A percentile compares a stretch with the other conserved stretches of the same genome.
phyloP scores from a whole-genome alignment of 2,329 filamentous ascomycete species.

The Podosphaera leucotricha region DNA sequence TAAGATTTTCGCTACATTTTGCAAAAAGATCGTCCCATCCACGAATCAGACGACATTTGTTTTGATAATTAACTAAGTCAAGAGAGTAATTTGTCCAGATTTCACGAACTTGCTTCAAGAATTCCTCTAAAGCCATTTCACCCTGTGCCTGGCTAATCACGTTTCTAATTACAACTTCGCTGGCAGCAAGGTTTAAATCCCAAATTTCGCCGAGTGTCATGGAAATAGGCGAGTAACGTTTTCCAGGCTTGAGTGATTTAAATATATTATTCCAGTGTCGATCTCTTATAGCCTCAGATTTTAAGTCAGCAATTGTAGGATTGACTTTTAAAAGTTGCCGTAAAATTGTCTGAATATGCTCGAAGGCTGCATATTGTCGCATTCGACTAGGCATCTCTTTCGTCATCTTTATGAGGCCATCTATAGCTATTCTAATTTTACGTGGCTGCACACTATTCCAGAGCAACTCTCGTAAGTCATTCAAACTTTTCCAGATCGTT shows the following conservation, averaged over 20 bases:
- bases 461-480: constrained; percentile 73
- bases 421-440: constrained; percentile 73
- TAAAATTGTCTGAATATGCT: constrained; percentile 83
- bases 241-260: constrained; percentile 78
- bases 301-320: constrained; percentile 64
- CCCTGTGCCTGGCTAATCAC: constrained; percentile 92
- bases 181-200: constrained; percentile 79
- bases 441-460: constrained; percentile 93
- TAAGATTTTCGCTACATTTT: constrained; percentile 94
- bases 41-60: constrained; percentile 88
- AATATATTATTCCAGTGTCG: constrained; percentile 96
- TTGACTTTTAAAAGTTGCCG: constrained; percentile 83
- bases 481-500: constrained; percentile 89
- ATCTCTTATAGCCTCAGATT: constrained; percentile 89
- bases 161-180: constrained; percentile 68
- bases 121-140: constrained; percentile 96
- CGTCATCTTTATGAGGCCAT: constrained; percentile 87
- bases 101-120: constrained; percentile 85
- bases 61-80: constrained; percentile 91
- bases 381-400: constrained; percentile 98
- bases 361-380: constrained; percentile 98
- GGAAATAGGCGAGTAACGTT: constrained; percentile 79
- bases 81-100: constrained; percentile 90
- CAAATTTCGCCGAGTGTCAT: constrained; percentile 97
- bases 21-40: constrained; percentile 97